Conservation (phyloP, 352 stramenopile species). For the Phytophthora ramorum region DNA sequence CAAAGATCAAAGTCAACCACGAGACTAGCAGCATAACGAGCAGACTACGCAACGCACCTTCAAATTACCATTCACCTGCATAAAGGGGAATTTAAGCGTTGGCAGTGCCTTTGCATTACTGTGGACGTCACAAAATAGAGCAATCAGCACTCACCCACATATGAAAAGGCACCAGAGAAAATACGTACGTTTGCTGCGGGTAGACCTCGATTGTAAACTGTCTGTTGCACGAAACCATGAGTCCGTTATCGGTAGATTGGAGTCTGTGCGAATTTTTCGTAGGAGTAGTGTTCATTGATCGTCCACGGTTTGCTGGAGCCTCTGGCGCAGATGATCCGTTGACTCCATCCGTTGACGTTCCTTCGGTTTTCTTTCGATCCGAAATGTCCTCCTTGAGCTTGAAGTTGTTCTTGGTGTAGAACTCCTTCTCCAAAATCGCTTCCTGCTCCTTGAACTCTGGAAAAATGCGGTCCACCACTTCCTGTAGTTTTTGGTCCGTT, state of each 20-base stretch:
- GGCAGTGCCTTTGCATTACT: slow-evolving; percentile 40
- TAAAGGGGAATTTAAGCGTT: slow-evolving; percentile 49
- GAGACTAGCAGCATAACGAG: neutral
- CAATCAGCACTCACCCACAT: neutral
- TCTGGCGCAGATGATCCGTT: slow-evolving; percentile 13
- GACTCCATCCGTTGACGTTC: neutral
- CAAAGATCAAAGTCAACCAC: neutral
- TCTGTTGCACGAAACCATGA: slow-evolving; percentile 1
- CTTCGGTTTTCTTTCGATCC: neutral
- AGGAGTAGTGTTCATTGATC: slow-evolving; percentile 15
- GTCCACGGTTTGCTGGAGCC: slow-evolving; percentile 8
- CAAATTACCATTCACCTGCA: slow-evolving; percentile 69
- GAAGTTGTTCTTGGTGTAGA: slow-evolving; percentile 72
- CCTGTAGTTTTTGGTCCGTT: slow-evolving; percentile 76
- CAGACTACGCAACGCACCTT: slow-evolving; percentile 40
- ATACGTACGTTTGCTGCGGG: slow-evolving; percentile 43
- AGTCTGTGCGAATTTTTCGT: slow-evolving; percentile 9
- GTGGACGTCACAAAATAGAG: neutral
- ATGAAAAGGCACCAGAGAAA: neutral
- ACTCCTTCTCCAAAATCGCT: slow-evolving; percentile 52
- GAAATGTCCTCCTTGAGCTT: slow-evolving; percentile 45
- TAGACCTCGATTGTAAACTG: slow-evolving; percentile 58
- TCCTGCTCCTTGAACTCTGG: slow-evolving; percentile 68
- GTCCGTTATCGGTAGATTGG: slow-evolving; percentile 7
- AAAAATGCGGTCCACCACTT: slow-evolving; percentile 81